phyloP scores from a whole-genome alignment of 2,329 filamentous ascomycete species.

The Stagonosporopsis tanaceti region DNA sequence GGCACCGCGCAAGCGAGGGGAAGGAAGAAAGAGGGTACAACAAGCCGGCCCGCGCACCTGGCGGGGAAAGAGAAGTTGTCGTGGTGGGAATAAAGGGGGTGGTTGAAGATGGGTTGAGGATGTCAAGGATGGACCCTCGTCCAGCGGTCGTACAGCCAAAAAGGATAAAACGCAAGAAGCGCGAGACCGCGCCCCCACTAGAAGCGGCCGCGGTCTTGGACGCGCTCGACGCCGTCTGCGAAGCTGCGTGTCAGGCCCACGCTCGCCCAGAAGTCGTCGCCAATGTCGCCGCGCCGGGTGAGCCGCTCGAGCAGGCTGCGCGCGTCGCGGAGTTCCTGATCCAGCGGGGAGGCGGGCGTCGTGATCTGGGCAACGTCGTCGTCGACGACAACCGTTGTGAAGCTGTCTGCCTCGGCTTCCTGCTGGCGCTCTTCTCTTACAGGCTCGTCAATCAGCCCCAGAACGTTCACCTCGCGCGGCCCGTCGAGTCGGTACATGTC shows the following conservation, averaged over 20 bases:
- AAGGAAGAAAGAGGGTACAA: slow-evolving; percentile 1
- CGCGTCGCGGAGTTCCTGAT: slow-evolving; percentile 67
- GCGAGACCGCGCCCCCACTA: slow-evolving; percentile 22
- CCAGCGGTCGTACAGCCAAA: neutral
- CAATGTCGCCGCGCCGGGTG: slow-evolving; percentile 75
- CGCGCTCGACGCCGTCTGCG: slow-evolving; percentile 45
- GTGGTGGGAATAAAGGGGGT: neutral
- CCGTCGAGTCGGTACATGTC: neutral
- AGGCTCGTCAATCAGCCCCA: slow-evolving; percentile 25
- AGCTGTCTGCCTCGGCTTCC: slow-evolving; percentile 5
- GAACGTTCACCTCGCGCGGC: slow-evolving; percentile 22
- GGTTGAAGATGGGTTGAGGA: neutral
- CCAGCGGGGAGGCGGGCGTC: slow-evolving; percentile 26
- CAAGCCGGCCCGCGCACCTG: slow-evolving; percentile 12
- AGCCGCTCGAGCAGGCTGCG: slow-evolving; percentile 76
- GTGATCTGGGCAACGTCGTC: slow-evolving; percentile 28
- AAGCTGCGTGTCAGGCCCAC: slow-evolving; percentile 51
- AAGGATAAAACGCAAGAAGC: neutral
- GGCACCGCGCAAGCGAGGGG: neutral
- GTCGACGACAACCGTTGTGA: slow-evolving; percentile 26
- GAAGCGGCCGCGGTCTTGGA: slow-evolving; percentile 43
- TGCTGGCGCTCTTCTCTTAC: neutral
- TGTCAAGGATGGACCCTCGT: neutral
- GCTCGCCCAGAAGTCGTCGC: slow-evolving; percentile 79
- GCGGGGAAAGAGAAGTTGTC: neutral